phyloP scores from a whole-genome alignment of 768 basidiomycete genomes.

The Stropharia rugosoannulata region DNA sequence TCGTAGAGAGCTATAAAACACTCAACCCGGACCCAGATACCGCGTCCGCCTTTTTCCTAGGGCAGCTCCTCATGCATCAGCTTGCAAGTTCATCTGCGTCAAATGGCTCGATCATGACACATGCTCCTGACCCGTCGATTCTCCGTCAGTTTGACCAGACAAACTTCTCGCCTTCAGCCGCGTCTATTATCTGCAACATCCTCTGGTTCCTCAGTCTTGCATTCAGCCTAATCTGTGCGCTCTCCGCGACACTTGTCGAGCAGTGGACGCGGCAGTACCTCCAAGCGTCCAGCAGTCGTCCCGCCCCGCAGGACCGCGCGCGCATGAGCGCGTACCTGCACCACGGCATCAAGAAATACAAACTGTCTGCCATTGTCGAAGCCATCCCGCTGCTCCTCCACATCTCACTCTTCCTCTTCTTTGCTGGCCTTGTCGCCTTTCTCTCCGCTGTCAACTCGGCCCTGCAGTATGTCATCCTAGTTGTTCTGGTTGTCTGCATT shows the following conservation, averaged over 20 bases:
- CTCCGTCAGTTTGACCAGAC: neutral
- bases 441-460: slow-evolving; percentile 33
- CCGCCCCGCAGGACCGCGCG: slow-evolving; percentile 36
- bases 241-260: slow-evolving; percentile 45
- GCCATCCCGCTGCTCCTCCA: slow-evolving; percentile 46
- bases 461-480: slow-evolving; percentile 31
- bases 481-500: slow-evolving; percentile 26
- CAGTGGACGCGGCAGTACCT: slow-evolving; percentile 47
- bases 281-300: slow-evolving; percentile 31
- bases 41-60: slow-evolving; percentile 25
- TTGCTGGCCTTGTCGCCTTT: slow-evolving; percentile 47
- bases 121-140: neutral
- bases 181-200: slow-evolving; percentile 36
- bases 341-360: slow-evolving; percentile 36
- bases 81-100: slow-evolving; percentile 16
- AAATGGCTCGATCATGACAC: neutral
- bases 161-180: slow-evolving; percentile 23
- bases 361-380: slow-evolving; percentile 37
- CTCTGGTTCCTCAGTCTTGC: slow-evolving; percentile 48
- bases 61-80: slow-evolving; percentile 31
- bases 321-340: slow-evolving; percentile 40
- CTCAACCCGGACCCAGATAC: slow-evolving; percentile 29
- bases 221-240: slow-evolving; percentile 39
- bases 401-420: slow-evolving; percentile 47
- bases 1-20: slow-evolving; percentile 36